These are phyloP conservation scores for Penicillium sumatraense DNA, from an alignment of 2,329 filamentous ascomycete species.

Conservation along the genomic window DNA sequence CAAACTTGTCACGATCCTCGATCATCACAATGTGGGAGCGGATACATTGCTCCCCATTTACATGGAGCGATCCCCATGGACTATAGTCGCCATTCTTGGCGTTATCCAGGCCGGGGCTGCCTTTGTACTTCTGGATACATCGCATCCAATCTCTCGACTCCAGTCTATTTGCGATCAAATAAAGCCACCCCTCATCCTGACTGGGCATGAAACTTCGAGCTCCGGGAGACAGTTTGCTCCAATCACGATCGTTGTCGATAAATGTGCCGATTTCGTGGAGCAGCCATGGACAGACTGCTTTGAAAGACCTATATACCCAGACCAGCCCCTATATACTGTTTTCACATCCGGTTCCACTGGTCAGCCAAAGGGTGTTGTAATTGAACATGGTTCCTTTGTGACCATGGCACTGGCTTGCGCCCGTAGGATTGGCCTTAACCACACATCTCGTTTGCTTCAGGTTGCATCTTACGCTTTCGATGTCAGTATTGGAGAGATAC, in stretches of 20 bases:
- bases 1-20: no score
- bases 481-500: conserved; percentile 47
- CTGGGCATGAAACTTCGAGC: no score
- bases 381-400: conserved; percentile 16
- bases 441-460: neutral
- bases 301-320: neutral
- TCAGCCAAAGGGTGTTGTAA: neutral
- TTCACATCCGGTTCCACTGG: conserved; percentile 4
- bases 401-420: conserved; percentile 41
- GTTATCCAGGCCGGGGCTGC: conserved; percentile 28
- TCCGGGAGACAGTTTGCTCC: no score
- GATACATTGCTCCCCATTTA: conserved; percentile 26
- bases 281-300: no score
- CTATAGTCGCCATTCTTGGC: conserved; percentile 7
- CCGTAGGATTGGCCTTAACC: neutral
- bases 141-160: neutral
- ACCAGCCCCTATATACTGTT: neutral
- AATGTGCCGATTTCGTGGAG: no score
- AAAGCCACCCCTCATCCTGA: neutral
- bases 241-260: no score
- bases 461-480: conserved; percentile 42
- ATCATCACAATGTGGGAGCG: conserved; percentile 27
- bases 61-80: conserved; percentile 30
- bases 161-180: neutral
- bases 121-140: conserved; percentile 30